Conservation (phyloP, 306 rosid species). For the Heteromeles arbutifolia region DNA sequence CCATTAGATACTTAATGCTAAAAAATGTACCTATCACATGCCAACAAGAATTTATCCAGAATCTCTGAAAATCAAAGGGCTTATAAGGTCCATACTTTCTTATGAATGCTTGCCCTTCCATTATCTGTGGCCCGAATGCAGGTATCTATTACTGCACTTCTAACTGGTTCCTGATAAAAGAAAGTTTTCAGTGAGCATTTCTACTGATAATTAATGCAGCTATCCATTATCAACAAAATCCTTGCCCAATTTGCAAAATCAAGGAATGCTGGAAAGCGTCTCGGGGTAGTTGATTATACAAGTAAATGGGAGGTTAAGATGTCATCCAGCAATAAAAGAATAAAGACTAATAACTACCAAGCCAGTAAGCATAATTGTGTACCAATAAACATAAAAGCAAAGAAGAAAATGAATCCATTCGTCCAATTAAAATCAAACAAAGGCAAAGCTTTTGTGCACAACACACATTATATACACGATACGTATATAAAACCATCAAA, state of each 20-base stretch:
- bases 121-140: slow-evolving; percentile 63
- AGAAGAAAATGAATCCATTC: neutral
- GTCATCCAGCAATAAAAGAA: neutral
- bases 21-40: neutral
- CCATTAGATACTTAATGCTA: neutral
- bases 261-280: slow-evolving; percentile 6
- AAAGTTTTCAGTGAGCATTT: slow-evolving; percentile 7
- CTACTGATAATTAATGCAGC: neutral
- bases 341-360: neutral
- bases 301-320: neutral
- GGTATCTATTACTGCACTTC: slow-evolving; percentile 74
- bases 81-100: slow-evolving; percentile 39
- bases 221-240: neutral
- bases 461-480: neutral
- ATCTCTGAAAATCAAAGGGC: neutral
- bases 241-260: neutral
- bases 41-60: neutral
- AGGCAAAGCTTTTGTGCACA: neutral
- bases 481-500: neutral
- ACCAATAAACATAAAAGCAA: neutral
- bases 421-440: neutral
- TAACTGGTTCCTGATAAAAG: slow-evolving; percentile 58
- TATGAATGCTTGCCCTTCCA: slow-evolving; percentile 66
- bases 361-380: neutral
- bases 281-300: neutral